Evolutionary conservation across 805 yeast species (phyloP).

Genomic region (Cyberlindnera meyerae): DNA sequence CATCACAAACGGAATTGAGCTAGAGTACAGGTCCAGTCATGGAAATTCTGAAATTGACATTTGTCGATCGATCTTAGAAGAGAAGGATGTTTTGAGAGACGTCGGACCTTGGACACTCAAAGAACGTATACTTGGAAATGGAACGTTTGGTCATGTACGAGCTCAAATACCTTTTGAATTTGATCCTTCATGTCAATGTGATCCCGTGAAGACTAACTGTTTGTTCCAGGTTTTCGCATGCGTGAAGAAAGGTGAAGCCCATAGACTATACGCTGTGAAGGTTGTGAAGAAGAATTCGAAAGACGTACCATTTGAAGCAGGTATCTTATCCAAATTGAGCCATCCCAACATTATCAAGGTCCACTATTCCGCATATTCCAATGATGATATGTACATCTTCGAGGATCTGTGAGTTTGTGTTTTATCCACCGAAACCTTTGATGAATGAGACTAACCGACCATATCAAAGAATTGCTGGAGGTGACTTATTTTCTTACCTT

Average conservation of each 20-base stretch:
- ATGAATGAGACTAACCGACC: constrained; percentile 3
- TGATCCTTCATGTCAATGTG: background rate
- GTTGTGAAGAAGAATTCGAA: constrained; percentile 31
- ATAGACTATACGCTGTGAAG: constrained; percentile 44
- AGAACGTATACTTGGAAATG: constrained; percentile 43
- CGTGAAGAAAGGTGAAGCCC: constrained; percentile 19
- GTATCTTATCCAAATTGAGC: constrained; percentile 32
- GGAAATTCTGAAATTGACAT: constrained; percentile 14
- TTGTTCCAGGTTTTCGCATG: constrained; percentile 31
- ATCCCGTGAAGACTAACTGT: constrained; percentile 1
- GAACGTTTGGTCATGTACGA: constrained; percentile 54
- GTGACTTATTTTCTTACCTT: constrained; percentile 55
- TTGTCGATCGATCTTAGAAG: constrained; percentile 15
- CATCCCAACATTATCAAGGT: constrained; percentile 50
- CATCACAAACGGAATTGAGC: constrained; percentile 29
- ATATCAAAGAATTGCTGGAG: constrained; percentile 39
- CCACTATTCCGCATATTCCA: constrained; percentile 30
- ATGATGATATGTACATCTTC: constrained; percentile 37
- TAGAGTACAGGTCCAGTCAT: constrained; percentile 19
- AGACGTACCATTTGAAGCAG: constrained; percentile 37
- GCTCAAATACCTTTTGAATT: background rate
- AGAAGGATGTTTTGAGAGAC: constrained; percentile 19
- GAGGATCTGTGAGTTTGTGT: constrained; percentile 34
- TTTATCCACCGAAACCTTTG: background rate
- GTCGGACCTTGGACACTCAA: constrained; percentile 39